Base-by-base conservation (phyloP, 202 grass and related monocot genomes). In the Saccharum hybrid region DNA sequence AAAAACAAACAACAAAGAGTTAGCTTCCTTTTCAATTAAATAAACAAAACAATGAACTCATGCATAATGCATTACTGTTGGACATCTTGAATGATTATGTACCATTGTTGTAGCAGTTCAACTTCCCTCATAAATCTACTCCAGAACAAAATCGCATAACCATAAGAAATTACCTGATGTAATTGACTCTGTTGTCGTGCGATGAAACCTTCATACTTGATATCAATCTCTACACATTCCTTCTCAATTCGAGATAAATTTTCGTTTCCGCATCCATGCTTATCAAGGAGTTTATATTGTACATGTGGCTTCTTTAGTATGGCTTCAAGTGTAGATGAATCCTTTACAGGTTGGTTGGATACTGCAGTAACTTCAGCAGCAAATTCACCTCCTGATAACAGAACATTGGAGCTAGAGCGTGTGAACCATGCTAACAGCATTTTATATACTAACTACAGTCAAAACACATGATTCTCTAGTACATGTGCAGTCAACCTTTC, bases 171-270 rank as follows among this genome's bases (percentile, higher is more conserved):
- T 66, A 98, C 96, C 93, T 98, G 96, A 65, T 96, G 96, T 66
- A 98, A 84, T 33, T 98, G 96, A 49, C 91, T 94, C 40, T 84
- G 87, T 74, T 98, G 96, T 15, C 96, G 88, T 78, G 82, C 82
- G 41, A 98, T 98, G 48, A 96, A 98, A 68, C 96, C 93, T 74
- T 87, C 87, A 13, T 94, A 98, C 63, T 96, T 98, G 72, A 98
- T 96, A 88, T 98, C 96, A 87, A 98, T 94, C 93, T 96, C 96
- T 36, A 96, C 91, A 23, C 96, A 98, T 78, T 98, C 93, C 86
- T 98, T 98, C 89, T 98, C 93, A 76, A 78, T 90, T 83, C 57
- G 76, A 39, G 96, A 96, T 66, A 98, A 90, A 84, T 61, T 71
- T 71, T 88, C 76, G 42, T 92, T 94, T 74, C 96, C 96, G 52